phyloP scores from a whole-genome alignment of 495 filamentous ascomycete species.

The Penicillium argentinense region DNA sequence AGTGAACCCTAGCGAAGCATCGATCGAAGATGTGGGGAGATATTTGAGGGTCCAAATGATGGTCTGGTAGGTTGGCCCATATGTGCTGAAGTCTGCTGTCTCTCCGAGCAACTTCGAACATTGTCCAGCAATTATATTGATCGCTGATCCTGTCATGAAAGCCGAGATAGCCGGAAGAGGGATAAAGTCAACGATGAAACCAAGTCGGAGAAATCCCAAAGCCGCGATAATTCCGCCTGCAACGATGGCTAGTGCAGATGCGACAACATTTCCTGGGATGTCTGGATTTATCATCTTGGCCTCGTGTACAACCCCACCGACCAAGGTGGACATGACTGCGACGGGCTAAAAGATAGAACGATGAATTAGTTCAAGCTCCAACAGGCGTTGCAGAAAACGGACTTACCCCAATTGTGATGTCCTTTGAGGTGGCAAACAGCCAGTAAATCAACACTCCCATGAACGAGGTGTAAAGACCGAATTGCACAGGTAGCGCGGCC shows the following conservation, averaged over 20 bases:
- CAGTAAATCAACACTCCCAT: constrained; percentile 96
- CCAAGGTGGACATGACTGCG: constrained; percentile 90
- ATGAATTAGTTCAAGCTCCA: constrained; percentile 17
- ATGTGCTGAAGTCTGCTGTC: constrained; percentile 65
- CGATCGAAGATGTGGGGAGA: constrained; percentile 64
- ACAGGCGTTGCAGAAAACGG: too few relatives aligned
- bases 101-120: constrained; percentile 84
- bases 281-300: constrained; percentile 58
- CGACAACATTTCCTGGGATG: constrained; percentile 60
- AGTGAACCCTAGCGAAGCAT: constrained; percentile 88
- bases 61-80: constrained; percentile 77
- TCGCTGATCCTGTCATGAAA: constrained; percentile 96
- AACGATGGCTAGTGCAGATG: constrained; percentile 77
- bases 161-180: constrained; percentile 87
- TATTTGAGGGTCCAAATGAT: constrained; percentile 85
- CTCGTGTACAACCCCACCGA: constrained; percentile 72
- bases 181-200: constrained; percentile 96
- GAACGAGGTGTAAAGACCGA: constrained; percentile 93
- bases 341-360: too few relatives aligned
- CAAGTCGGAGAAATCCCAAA: constrained; percentile 75
- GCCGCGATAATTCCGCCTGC: constrained; percentile 77
- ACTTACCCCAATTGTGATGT: constrained; percentile 95
- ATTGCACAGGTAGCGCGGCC: constrained; percentile 75
- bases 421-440: constrained; percentile 99
- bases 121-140: constrained; percentile 88